Conservation (phyloP, 2,329 filamentous ascomycete genomes). For the Tolypocladium pustulatum region DNA sequence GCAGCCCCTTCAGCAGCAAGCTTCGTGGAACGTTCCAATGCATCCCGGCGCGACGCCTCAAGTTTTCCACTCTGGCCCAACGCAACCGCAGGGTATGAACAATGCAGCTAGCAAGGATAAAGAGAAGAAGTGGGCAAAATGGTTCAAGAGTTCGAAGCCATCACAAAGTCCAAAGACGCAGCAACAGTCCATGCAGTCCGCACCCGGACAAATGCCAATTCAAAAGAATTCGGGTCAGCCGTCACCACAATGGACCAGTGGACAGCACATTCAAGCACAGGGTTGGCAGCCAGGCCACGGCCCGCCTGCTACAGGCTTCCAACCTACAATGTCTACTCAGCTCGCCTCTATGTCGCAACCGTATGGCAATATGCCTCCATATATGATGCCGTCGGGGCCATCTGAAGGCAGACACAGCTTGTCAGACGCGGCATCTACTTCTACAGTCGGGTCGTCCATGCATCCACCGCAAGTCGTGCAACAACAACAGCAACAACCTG, state of each 20-base stretch:
- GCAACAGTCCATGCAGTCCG: not conserved
- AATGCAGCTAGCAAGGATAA: constrained; percentile 9
- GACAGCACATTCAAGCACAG: not conserved
- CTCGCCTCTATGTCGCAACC: not conserved
- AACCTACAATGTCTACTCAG: not conserved
- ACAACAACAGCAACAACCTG: not conserved
- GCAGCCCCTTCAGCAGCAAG: not conserved
- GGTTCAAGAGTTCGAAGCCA: constrained; percentile 16
- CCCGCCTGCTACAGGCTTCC: not conserved
- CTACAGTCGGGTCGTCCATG: not conserved
- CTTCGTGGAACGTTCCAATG: not conserved
- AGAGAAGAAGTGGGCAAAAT: constrained; percentile 17
- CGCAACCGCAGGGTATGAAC: not conserved
- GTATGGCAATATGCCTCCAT: not conserved
- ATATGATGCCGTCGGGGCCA: constrained; percentile 1
- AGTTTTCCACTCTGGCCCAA: not conserved
- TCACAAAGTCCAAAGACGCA: constrained; percentile 1
- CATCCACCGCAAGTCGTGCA: not conserved
- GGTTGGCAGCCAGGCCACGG: constrained; percentile 4
- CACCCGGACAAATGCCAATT: not conserved
- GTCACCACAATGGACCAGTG: constrained; percentile 1
- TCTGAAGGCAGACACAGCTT: not conserved
- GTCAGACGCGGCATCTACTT: constrained; percentile 1
- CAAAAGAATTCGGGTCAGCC: constrained; percentile 1
- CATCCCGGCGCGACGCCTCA: not conserved